Evolutionary conservation across 2,329 filamentous ascomycete genomes (phyloP), one percentile per base, ranked within the genome.

Genomic region (Aspergillus fructus): DNA sequence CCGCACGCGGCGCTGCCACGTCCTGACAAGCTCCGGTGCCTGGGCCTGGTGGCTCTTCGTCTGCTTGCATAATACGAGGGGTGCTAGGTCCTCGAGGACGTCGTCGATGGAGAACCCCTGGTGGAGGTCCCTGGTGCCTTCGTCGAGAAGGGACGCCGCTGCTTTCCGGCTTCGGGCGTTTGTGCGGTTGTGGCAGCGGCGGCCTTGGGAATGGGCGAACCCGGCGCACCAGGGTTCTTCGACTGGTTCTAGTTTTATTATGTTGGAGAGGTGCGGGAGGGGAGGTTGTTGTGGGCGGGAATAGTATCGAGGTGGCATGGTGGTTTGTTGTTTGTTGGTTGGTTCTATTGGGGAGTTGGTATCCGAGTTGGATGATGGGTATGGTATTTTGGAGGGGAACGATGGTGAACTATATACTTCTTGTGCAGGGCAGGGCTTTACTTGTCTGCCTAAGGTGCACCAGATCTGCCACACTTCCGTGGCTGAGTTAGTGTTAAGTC

Each of bases 1-100:
- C 5, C 3, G 13, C 27, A 52, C 27, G 11, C 5, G 12, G 7
- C 5, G 6, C 24, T 34, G 15, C 49, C 49, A 52, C 5, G 5
- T 21, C 24, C 11, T 17, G 2, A 37, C 46, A 46, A 67, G 56
- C 39, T 15, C 30, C 1, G 33, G 33, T 12, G 64, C 66, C 42
- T 67, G 65, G 7, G 30, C 17, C 34, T 68, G 64, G 45, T 68
- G 67, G 21, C 21, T 21, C 21, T 21, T 3, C 42, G 59, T 2
- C 45, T 33, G 21, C 21, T 11, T 62, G 49, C 68, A 69, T 27
- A 70, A 43, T 8, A 64, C 62, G 33, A 60, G 33, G 23, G 64
- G 64, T n/a, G 67, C 67, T 7, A 70, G 27, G 13, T 64, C 45
- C 34, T 63, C 46, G 0, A 69, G 53, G 12, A 66, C 37, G 2